Conservation (phyloP, 208 protist genomes). For the Leishmania aethiopica region DNA sequence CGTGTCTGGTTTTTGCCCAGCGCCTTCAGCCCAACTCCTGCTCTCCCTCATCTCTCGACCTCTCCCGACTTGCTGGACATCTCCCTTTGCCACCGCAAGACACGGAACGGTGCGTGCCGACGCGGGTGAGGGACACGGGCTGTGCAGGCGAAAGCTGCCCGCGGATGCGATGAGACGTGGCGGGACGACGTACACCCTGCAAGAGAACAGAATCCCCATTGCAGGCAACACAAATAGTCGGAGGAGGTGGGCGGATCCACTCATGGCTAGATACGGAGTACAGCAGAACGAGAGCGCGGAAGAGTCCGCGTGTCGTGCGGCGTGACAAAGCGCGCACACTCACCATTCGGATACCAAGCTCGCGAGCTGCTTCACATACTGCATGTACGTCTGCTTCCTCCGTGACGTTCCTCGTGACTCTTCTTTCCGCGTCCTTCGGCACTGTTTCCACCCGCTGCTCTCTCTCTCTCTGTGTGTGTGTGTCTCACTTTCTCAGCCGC, state of each 20-base stretch:
- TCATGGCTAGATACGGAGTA: neutral
- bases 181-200: neutral
- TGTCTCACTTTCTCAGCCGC: neutral
- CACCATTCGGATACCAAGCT: neutral
- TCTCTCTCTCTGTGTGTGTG: neutral
- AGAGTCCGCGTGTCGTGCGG: neutral
- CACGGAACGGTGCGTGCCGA: neutral
- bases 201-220: neutral
- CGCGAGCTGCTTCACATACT: neutral
- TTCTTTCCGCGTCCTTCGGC: neutral
- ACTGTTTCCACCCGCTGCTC: neutral
- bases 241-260: neutral
- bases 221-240: neutral
- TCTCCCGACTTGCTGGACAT: too few relatives aligned
- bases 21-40: neutral
- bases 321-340: neutral
- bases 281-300: neutral
- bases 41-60: neutral
- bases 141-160: neutral
- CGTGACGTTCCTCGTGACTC: neutral
- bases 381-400: neutral
- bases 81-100: neutral
- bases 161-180: neutral
- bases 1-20: neutral
- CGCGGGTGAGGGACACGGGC: neutral